Evolutionary conservation across 768 basidiomycete species (phyloP), one percentile per base, ranked within the genome.

Genomic region (Symmetrospora coprosmae): DNA sequence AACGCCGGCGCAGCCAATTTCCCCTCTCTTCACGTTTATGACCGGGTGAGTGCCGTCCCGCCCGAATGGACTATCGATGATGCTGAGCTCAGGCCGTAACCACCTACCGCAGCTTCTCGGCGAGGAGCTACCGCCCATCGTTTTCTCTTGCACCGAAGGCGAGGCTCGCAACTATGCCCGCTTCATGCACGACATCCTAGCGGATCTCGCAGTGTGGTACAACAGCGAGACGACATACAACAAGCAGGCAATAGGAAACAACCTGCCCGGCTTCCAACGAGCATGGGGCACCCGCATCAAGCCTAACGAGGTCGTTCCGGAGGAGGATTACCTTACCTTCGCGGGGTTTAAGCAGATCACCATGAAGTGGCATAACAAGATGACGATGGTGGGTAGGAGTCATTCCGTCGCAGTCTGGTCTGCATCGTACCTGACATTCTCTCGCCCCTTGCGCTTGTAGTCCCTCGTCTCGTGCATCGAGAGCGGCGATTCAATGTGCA

Each of bases 71-170:
- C 34, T 19, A 14, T 35, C 13, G 13, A 9, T 23, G 9, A 8
- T 13, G 38, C 4, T 27, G 30, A 30, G 14, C 2, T 30, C 11
- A 1, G 0, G 1, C 9, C 16, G 1, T 63, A 14, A 21, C 31
- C n/a, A 47, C 50, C 35, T 63, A 38, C 61, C n/a, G 17, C 66
- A 94, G 87, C 74, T 96, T 34, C 81, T 97, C 23, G 82, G 82
- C 7, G 86, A 88, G 40, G 83, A 87, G 64, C 78, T 94, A 50
- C 83, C 86, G 50, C 82, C 83, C 5, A 79, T 90, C 11, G 76
- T 96, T 23, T 94, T 90, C 72, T 85, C 87, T 0, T 91, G 89
- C 68, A 94, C 91, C 65, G 92, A 92, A 74, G 87, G 87, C 66
- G 91, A 99, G 73, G 90, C 89, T 13, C 81, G 85, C 50, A 97